phyloP scores from a whole-genome alignment of 495 filamentous ascomycete genomes.

The Haplographium delicatum region DNA sequence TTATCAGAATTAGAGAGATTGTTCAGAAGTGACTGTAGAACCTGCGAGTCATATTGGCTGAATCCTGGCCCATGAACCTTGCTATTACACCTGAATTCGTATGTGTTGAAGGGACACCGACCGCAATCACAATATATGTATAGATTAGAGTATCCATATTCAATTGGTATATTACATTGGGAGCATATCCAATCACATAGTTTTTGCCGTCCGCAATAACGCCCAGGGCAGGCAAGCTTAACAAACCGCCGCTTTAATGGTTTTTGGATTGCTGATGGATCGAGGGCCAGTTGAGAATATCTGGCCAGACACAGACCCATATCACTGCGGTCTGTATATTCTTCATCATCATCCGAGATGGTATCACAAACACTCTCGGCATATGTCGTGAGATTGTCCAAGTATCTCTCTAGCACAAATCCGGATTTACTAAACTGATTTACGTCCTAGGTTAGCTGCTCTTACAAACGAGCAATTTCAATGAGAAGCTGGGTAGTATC shows the following conservation, averaged over 20 bases:
- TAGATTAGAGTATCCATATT: background rate
- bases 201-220: background rate
- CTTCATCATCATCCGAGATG: background rate
- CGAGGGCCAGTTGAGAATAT: background rate
- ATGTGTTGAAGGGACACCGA: background rate
- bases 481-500: conserved; percentile 24
- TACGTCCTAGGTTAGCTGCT: background rate
- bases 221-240: background rate
- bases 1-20: background rate
- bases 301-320: no score
- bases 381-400: conserved; percentile 23
- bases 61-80: background rate
- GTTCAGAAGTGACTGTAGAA: background rate
- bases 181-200: background rate
- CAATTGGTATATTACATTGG: background rate
- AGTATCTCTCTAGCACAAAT: conserved; percentile 18
- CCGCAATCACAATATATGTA: background rate
- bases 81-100: background rate
- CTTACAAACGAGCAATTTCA: conserved; percentile 20
- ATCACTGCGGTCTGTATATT: no score
- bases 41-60: background rate
- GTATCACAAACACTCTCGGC: conserved; percentile 16
- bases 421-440: background rate
- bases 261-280: background rate
- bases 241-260: background rate